A percentile compares a stretch with the other conserved stretches of the same genome.
Evolutionary conservation across 1,284 basidiomycete species (phyloP).

Genomic region (Meira miltonrushii): DNA sequence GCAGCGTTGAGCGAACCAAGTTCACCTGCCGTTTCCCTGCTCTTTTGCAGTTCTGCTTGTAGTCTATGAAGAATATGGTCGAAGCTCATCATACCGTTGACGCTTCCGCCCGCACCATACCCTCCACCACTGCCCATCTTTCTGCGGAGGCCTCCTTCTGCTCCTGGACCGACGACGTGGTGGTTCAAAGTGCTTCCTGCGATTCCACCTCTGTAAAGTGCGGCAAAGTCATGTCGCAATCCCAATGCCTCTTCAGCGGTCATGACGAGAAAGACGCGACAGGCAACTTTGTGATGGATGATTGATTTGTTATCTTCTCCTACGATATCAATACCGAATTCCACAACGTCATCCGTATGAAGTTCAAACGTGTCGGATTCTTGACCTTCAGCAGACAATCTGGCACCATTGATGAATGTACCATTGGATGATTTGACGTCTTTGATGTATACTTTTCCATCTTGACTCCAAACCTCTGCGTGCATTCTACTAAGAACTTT

Average conservation of each 20-base stretch:
- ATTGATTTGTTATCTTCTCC: slow-evolving; percentile 98
- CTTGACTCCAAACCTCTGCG: slow-evolving; percentile 95
- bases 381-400: slow-evolving; percentile 80
- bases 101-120: slow-evolving; percentile 10
- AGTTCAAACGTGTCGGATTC: slow-evolving; percentile 92
- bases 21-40: slow-evolving; percentile 86
- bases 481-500: slow-evolving; percentile 94
- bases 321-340: slow-evolving; percentile 98
- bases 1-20: slow-evolving; percentile 72
- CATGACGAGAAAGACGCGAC: slow-evolving; percentile 82
- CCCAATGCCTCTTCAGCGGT: slow-evolving; percentile 69
- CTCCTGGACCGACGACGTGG: slow-evolving; percentile 44
- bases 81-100: slow-evolving; percentile 63
- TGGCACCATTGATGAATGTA: slow-evolving; percentile 94
- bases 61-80: slow-evolving; percentile 74
- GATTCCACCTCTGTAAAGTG: slow-evolving; percentile 46
- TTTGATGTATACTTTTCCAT: slow-evolving; percentile 79
- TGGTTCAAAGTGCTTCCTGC: slow-evolving; percentile 41
- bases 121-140: slow-evolving; percentile 19
- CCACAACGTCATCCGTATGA: slow-evolving; percentile 87
- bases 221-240: slow-evolving; percentile 48
- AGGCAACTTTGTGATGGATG: slow-evolving; percentile 96
- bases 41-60: slow-evolving; percentile 86
- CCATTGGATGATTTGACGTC: slow-evolving; percentile 98
- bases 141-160: slow-evolving; percentile 44